Evolutionary conservation across 2,329 filamentous ascomycete species (phyloP), one percentile per base, ranked within the genome.

Genomic region (Aureobasidium sp.): DNA sequence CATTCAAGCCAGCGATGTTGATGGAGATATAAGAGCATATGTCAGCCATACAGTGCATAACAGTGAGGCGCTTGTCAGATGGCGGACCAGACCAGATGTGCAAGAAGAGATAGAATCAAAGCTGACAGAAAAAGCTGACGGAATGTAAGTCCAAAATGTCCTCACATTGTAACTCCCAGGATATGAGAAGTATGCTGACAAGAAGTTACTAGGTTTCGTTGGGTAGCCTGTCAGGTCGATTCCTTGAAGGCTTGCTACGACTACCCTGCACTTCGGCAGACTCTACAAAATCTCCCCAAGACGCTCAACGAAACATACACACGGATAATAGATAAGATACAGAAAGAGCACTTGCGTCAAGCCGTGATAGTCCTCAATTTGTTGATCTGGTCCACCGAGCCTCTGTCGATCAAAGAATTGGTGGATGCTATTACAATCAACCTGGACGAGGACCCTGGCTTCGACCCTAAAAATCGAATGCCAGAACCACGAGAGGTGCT

Each of bases 1-100:
- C 7, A 60, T 60, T n/a, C 34, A n/a, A n/a, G 15, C 34, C 0
- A 7, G 20, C 37, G n/a, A 27, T 2, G 15, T 61, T 5, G 15
- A 61, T n/a, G 15, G 25, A 17, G 59, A 61, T 39, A 61, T 61
- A 6, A 22, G 27, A n/a, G 39, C 39, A 37, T 61, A 61, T 31
- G 29, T 61, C 11, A 14, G 12, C 3, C 12, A 41, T 12, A 51
- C 6, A 12, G n/a, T 60, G 17, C 20, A 9, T 2, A 11, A 42
- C 9, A n/a, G 36, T 11, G 20, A 29, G 2, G 47, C 34, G 17
- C 25, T 60, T 2, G 47, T n/a, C 0, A 31, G 45, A 42, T 60
- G 57, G 57, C 45, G 17, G 4, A 31, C 17, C 1, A 37, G 15
- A 9, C 57, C 57, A 12, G 27, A 44, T 1, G 22, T 60, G 4